phyloP scores from a whole-genome alignment of 2,329 filamentous ascomycete genomes.

The Phoma herbarum region DNA sequence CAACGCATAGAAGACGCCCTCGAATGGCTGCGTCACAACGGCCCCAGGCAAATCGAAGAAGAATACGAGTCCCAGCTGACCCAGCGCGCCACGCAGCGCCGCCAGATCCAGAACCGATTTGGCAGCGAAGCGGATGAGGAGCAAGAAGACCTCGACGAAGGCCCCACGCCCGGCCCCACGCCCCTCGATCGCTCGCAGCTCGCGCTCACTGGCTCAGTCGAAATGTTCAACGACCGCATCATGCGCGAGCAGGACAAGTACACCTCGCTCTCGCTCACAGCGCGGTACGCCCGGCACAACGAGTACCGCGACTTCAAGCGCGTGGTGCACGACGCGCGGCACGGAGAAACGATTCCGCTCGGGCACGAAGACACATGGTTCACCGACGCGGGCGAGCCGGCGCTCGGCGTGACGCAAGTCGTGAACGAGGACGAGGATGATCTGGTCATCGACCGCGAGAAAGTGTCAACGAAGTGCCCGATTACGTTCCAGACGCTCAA shows the following conservation, averaged over 20 bases:
- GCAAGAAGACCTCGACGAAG: constrained; percentile 47
- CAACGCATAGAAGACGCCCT: constrained; percentile 57
- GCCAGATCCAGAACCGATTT: constrained; percentile 18
- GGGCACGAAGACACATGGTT: constrained; percentile 71
- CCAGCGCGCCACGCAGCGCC: constrained; percentile 45
- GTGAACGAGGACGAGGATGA: constrained; percentile 71
- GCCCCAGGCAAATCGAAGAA: constrained; percentile 38
- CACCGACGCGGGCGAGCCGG: constrained; percentile 57
- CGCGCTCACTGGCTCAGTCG: constrained; percentile 45
- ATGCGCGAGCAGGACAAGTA: constrained; percentile 56
- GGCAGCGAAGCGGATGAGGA: constrained; percentile 45
- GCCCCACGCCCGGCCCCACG: constrained; percentile 50
- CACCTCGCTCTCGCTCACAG: constrained; percentile 48
- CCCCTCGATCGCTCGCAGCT: constrained; percentile 47
- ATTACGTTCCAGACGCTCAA: constrained; percentile 70
- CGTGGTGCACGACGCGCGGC: constrained; percentile 68
- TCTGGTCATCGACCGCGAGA: constrained; percentile 70
- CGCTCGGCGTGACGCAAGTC: constrained; percentile 52
- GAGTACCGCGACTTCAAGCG: constrained; percentile 69
- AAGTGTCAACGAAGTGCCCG: constrained; percentile 73
- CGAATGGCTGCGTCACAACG: constrained; percentile 51
- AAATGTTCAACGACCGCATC: constrained; percentile 50
- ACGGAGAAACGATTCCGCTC: constrained; percentile 62
- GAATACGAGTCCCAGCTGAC: constrained; percentile 49
- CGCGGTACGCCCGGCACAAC: constrained; percentile 67